Percentiles rank a stretch among this genome's conserved stretches.
Evolutionary conservation across 2,329 filamentous ascomycete genomes (phyloP).

Genomic region (Penicillium sp.): DNA sequence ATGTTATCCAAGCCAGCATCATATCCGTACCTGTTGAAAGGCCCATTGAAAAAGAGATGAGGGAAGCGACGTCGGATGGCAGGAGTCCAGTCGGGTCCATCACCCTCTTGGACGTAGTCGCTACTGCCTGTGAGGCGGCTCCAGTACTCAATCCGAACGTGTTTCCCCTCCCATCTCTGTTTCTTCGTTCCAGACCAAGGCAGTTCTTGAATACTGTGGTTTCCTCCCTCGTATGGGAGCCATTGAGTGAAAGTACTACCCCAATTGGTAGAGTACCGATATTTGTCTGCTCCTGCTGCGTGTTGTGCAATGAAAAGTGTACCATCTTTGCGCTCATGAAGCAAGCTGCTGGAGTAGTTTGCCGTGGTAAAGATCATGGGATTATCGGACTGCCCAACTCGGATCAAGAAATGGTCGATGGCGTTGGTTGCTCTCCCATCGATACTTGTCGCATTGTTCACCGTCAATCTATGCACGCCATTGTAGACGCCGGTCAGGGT

Average conservation of each 20-base stretch:
- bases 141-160: constrained; percentile 58
- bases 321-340: constrained; percentile 39
- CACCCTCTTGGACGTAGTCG: constrained; percentile 53
- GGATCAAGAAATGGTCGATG: constrained; percentile 54
- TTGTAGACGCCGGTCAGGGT: constrained; percentile 51
- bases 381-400: constrained; percentile 51
- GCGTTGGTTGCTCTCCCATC: constrained; percentile 43
- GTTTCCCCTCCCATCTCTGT: constrained; percentile 54
- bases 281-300: constrained; percentile 54
- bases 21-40: constrained; percentile 57
- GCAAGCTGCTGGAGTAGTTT: constrained; percentile 51
- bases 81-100: constrained; percentile 36
- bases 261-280: constrained; percentile 56
- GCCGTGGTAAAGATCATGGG: constrained; percentile 52
- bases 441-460: constrained; percentile 46
- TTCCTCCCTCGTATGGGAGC: constrained; percentile 48
- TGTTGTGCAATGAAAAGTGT: constrained; percentile 48
- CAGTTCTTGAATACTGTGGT: constrained; percentile 41
- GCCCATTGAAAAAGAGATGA: constrained; percentile 55
- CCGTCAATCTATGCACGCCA: constrained; percentile 51
- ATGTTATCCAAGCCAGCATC: constrained; percentile 51
- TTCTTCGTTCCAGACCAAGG: constrained; percentile 51
- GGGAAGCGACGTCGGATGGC: constrained; percentile 46
- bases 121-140: constrained; percentile 52
- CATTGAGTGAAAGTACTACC: constrained; percentile 53